These are phyloP conservation scores for Paxillus ammoniavirescens DNA, from an alignment of 768 basidiomycete genomes.

Conservation along the genomic window DNA sequence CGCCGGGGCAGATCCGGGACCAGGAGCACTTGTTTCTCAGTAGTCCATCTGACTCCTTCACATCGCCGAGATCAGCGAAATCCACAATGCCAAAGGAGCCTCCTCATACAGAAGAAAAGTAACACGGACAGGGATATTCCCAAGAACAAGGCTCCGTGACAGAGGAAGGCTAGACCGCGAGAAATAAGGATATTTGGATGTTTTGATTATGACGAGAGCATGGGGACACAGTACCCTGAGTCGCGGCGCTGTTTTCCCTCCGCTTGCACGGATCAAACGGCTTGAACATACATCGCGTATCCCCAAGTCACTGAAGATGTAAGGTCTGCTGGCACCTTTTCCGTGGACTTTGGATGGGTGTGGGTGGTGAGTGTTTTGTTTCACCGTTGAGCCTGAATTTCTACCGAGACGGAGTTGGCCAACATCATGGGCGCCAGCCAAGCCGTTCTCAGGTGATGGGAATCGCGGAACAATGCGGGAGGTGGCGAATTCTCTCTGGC, in stretches of 20 bases:
- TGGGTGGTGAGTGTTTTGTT: too few species aligned
- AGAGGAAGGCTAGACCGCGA: not conserved
- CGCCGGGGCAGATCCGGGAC: too few species aligned
- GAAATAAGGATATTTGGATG: not conserved
- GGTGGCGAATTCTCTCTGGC: constrained; percentile 9
- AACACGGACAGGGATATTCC: not conserved
- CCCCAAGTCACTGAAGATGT: too few species aligned
- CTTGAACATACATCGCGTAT: not conserved
- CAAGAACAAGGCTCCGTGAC: not conserved
- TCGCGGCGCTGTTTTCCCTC: not conserved
- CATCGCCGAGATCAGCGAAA: not conserved
- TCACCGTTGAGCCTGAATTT: not conserved
- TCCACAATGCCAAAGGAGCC: not conserved
- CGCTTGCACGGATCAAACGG: constrained; percentile 3
- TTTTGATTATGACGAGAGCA: not conserved
- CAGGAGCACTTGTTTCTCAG: too few species aligned
- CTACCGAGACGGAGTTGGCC: not conserved
- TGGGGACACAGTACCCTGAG: not conserved
- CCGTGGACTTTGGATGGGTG: not conserved
- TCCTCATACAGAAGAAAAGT: not conserved
- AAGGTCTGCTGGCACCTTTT: not conserved
- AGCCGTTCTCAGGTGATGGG: not conserved
- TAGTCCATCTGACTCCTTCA: too few species aligned
- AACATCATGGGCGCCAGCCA: not conserved
- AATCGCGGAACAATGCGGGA: constrained; percentile 11